Evolutionary conservation across 306 rosid genomes (phyloP), one percentile per base, ranked within the genome.

Genomic region (Corylus americana): DNA sequence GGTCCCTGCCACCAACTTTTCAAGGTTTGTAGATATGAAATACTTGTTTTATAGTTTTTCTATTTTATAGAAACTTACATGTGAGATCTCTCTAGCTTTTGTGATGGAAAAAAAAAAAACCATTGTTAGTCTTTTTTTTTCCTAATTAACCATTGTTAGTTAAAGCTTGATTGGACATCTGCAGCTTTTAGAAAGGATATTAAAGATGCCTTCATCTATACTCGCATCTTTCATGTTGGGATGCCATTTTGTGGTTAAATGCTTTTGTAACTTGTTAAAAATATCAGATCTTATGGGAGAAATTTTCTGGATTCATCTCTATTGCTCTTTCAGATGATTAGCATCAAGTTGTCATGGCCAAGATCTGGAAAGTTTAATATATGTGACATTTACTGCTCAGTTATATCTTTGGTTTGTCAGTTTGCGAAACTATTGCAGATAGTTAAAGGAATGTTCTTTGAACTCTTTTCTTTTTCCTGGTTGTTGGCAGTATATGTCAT

Each of bases 1-100:
- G 98, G 74, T 73, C 89, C 48, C 81, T 94, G 71, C 98, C 97
- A 1, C 98, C 94, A 67, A 92, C 97, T 77, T 94, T 94, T 85
- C 98, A 94, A 87, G 98, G 97, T 94, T 79, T 22, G 80, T 58
- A 45, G 4, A 68, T 76, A 8, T 68, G 81, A 50, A 29, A 42
- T 68, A 61, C 66, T 55, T 73, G 74, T 82, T 68, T 8, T 58
- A 44, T 25, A 42, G 63, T 53, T 74, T 72, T 37, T 72, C n/a
- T 42, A 39, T 55, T 64, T 49, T 8, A 50, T n/a, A 67, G 57
- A 58, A 55, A 70, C 29, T 59, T 22, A 37, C 27, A 12, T 68
- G 11, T 54, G 44, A 77, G 66, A 5, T 35, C 45, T 35, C 16
- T 22, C 63, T 39, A 55, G 51, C 50, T 68, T 68, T 3, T 29